Percentiles rank a stretch among this genome's conserved stretches.
Conservation (phyloP, 495 filamentous ascomycete genomes). For the Neohortaea acidophila region DNA sequence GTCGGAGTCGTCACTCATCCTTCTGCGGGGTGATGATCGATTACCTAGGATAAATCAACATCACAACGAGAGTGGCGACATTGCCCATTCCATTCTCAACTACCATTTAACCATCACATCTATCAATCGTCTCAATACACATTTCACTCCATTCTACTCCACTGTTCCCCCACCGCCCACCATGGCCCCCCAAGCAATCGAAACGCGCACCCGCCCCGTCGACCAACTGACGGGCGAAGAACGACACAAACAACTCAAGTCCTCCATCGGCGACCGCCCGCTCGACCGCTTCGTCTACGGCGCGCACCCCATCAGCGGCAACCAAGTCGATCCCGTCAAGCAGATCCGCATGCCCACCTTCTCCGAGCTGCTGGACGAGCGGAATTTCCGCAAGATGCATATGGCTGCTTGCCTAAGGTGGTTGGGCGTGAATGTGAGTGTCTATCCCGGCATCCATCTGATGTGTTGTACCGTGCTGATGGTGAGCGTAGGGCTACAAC, state of each 20-base stretch:
- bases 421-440: constrained; percentile 14
- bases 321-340: constrained; percentile 10
- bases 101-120: too few relatives aligned
- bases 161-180: background rate
- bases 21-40: too few relatives aligned
- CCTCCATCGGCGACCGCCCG: constrained; percentile 7
- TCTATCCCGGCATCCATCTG: too few relatives aligned
- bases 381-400: constrained; percentile 12
- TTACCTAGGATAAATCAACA: too few relatives aligned
- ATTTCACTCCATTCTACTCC: too few relatives aligned
- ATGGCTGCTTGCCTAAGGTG: constrained; percentile 12
- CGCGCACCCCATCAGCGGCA: constrained; percentile 10
- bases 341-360: constrained; percentile 13
- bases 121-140: too few relatives aligned
- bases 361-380: constrained; percentile 10
- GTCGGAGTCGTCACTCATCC: too few relatives aligned
- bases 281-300: constrained; percentile 14
- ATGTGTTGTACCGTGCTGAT: too few relatives aligned
- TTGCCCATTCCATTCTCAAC: too few relatives aligned
- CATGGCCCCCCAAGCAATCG: constrained; percentile 14
- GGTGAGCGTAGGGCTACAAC: too few relatives aligned
- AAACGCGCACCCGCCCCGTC: constrained; percentile 9
- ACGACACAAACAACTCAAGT: constrained; percentile 7
- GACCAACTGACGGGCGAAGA: constrained; percentile 15
- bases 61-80: too few relatives aligned